A percentile compares a stretch with the other conserved stretches of the same genome.
phyloP scores from a whole-genome alignment of 78 protist genomes.

The Guillardia theta region DNA sequence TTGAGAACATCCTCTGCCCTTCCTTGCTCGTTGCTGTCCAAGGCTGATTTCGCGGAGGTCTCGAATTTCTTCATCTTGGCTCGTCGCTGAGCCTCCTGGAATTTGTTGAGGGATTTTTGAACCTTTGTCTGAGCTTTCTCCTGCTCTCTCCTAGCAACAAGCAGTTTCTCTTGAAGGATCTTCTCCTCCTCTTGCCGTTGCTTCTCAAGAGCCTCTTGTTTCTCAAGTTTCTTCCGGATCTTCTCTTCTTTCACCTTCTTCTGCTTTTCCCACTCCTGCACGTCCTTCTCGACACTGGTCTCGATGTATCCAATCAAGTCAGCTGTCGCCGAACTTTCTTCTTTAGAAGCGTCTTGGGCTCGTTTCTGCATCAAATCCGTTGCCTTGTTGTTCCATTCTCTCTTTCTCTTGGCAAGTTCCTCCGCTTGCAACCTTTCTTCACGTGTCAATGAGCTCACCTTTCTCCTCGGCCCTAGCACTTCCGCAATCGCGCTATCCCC shows the following conservation, averaged over 20 bases:
- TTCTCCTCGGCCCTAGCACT: background rate
- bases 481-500: background rate
- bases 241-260: background rate
- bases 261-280: background rate
- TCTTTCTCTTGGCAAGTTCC: background rate
- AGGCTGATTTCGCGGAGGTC: no score
- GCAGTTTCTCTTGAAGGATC: no score
- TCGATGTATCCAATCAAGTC: background rate
- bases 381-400: background rate
- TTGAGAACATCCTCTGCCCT: no score
- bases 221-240: no score
- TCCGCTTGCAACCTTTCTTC: background rate
- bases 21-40: no score
- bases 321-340: background rate
- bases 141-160: no score
- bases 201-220: no score
- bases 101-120: no score
- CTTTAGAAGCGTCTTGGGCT: background rate
- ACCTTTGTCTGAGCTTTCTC: no score
- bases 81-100: no score
- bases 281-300: background rate
- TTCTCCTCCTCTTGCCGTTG: no score
- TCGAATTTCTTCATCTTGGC: no score
- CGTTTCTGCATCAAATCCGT: background rate
- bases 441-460: background rate